Evolutionary conservation across 208 protist genomes (phyloP).

Genomic region (Lotmaria passim): DNA sequence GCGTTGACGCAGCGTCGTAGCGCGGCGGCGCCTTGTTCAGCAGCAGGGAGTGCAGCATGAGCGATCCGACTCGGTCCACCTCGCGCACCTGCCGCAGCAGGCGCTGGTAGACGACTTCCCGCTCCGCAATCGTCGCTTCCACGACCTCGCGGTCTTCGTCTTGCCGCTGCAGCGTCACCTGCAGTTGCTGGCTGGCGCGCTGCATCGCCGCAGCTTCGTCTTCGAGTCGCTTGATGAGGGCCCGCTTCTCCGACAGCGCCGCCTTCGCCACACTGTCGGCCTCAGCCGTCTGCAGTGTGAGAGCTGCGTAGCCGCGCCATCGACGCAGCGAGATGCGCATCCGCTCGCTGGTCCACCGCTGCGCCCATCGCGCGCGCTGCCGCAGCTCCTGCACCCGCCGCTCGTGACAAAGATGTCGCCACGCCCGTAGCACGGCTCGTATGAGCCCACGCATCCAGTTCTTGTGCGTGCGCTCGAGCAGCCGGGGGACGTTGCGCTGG

Average conservation of each 20-base stretch:
- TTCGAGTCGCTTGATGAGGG: conserved; percentile 39
- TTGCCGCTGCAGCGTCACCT: conserved; percentile 38
- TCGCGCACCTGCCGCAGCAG: conserved; percentile 61
- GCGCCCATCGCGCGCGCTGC: conserved; percentile 64
- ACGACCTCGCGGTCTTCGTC: conserved; percentile 39
- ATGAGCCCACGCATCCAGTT: conserved; percentile 69
- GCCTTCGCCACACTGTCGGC: conserved; percentile 45
- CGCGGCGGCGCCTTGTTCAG: conserved; percentile 37
- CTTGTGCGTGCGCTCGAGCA: conserved; percentile 57
- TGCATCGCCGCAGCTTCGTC: conserved; percentile 48
- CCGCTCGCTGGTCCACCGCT: conserved; percentile 55
- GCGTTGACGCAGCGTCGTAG: conserved; percentile 9
- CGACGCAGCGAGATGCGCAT: conserved; percentile 45
- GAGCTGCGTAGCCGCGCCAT: conserved; percentile 68
- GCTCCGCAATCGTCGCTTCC: conserved; percentile 39
- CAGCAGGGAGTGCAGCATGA: conserved; percentile 68
- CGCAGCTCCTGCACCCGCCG: conserved; percentile 60
- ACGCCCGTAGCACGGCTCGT: conserved; percentile 62
- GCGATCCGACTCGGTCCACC: conserved; percentile 67
- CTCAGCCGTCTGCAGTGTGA: conserved; percentile 45
- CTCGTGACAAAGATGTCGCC: conserved; percentile 51
- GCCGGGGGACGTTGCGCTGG: conserved; percentile 52
- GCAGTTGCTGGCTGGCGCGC: conserved; percentile 39
- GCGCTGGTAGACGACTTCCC: conserved; percentile 54
- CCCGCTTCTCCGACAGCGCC: conserved; percentile 43